A percentile compares a stretch with the other conserved stretches of the same genome.
Conservation (phyloP, 345 rosid genomes). For the Garcia nutans region DNA sequence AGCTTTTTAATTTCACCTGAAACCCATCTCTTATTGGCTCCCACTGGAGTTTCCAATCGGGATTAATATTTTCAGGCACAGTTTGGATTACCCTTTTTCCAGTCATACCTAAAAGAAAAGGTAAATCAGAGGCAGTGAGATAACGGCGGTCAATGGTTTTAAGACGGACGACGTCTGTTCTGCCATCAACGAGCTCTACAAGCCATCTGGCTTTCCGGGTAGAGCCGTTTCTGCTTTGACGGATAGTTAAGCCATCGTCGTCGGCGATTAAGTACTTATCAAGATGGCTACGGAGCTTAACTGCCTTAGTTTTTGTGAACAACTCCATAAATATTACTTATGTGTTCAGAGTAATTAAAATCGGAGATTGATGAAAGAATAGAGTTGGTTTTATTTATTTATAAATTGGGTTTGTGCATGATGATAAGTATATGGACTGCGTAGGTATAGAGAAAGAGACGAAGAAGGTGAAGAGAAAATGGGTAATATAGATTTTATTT, state of each 20-base stretch:
- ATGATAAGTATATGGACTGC: background rate
- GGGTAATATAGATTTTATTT: too few species aligned
- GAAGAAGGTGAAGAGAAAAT: background rate
- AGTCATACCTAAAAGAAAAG: constrained; percentile 83
- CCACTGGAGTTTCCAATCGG: constrained; percentile 22
- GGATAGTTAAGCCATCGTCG: constrained; percentile 57
- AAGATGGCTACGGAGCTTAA: constrained; percentile 79
- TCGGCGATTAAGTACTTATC: constrained; percentile 79
- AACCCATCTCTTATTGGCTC: constrained; percentile 59
- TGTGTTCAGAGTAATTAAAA: background rate
- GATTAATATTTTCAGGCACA: constrained; percentile 13
- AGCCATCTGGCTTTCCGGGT: constrained; percentile 57
- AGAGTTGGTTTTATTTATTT: background rate
- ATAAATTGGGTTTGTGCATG: background rate
- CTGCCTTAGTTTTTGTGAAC: constrained; percentile 55
- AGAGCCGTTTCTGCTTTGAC: constrained; percentile 70
- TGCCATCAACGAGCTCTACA: constrained; percentile 60
- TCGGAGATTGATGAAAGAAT: background rate
- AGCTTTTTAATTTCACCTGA: constrained; percentile 53
- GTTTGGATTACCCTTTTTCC: constrained; percentile 70
- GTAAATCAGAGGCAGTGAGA: constrained; percentile 68
- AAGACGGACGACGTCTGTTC: constrained; percentile 44
- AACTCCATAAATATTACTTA: constrained; percentile 51
- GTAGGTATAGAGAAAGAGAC: background rate
- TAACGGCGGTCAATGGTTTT: constrained; percentile 60